Base-by-base conservation (phyloP, 345 rosid genomes). In the Dipteronia dyeriana region DNA sequence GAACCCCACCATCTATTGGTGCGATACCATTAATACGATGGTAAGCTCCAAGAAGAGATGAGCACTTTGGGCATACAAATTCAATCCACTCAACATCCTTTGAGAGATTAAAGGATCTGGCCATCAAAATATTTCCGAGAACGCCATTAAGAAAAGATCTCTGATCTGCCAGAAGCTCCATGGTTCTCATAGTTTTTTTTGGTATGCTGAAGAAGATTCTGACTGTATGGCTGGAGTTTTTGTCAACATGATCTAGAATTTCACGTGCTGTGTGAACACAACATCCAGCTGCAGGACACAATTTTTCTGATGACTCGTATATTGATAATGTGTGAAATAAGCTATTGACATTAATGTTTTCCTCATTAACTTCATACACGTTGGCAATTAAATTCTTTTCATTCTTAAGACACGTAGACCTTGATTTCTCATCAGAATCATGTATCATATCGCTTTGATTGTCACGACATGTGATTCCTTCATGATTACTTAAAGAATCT, bases 111-210 rank as follows among this genome's bases (percentile, higher is more conserved):
- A 84, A 86, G 19, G 98, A 91, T 82, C 85, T 90, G 22, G 92
- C 91, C 96, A 93, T 93, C 79, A 95, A 95, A 78, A 81, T 88
- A 88, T 89, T 86, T 82, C 94, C 99, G 53, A 95, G 97, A 80
- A 89, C 85, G 76, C 98, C 98, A 86, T 93, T 88, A 65, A 90
- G 92, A 72, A 88, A 87, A 66, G 87, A 87, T 75, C 66, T 94
- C 86, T 91, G 89, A 87, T 89, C 84, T 71, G 64, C 84, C 69
- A 77, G 57, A 69, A 88, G 85, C 66, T 71, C 84, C 45, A 19
- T 63, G 59, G 65, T 75, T 63, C 72, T 73, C 12, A 56, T 57
- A 49, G 77, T 47, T 47, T 71, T 47, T 71, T 78, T 59, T 80
- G 78, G 23, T 81, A 84, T 31, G 65, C 41, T 5, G 75, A 64